A percentile compares a stretch with the other conserved stretches of the same genome.
phyloP scores from a whole-genome alignment of 2,329 filamentous ascomycete species.

The Mariannaea elegans region DNA sequence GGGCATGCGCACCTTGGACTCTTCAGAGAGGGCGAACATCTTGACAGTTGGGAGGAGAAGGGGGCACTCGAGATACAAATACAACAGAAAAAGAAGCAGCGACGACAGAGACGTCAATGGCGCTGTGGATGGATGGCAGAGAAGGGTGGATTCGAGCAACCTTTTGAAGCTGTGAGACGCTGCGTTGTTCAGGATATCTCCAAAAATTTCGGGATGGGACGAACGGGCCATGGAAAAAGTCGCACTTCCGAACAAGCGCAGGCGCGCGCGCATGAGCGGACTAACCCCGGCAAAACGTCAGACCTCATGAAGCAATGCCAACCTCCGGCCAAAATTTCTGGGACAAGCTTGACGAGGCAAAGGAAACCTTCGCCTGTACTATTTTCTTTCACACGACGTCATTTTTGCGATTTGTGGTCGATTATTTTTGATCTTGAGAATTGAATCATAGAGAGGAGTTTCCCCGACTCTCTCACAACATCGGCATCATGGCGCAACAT shows the following conservation, averaged over 20 bases:
- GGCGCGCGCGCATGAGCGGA: constrained; percentile 26
- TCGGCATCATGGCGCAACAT: constrained; percentile 69
- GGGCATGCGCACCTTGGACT: constrained; percentile 79
- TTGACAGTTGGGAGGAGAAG: constrained; percentile 39
- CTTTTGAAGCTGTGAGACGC: constrained; percentile 27
- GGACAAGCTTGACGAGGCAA: constrained; percentile 17
- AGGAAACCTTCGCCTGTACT: constrained; percentile 19
- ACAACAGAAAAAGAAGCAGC: neutral
- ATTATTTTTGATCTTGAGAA: neutral
- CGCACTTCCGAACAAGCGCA: constrained; percentile 30
- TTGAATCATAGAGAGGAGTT: neutral
- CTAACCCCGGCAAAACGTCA: constrained; percentile 42
- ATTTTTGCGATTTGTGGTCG: neutral
- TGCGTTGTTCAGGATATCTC: constrained; percentile 27
- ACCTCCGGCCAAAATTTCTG: constrained; percentile 40
- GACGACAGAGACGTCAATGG: constrained; percentile 11
- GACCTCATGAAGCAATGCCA: constrained; percentile 26
- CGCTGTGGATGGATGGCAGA: constrained; percentile 13
- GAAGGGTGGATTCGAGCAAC: constrained; percentile 1
- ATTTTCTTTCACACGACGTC: constrained; percentile 13
- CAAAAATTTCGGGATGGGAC: constrained; percentile 36
- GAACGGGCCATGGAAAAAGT: constrained; percentile 37
- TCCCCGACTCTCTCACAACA: constrained; percentile 27
- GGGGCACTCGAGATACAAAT: neutral
- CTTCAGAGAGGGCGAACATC: constrained; percentile 84